A percentile compares a stretch with the other conserved stretches of the same genome.
Conservation (phyloP, 352 stramenopile species). For the Globisporangium mamillatum region DNA sequence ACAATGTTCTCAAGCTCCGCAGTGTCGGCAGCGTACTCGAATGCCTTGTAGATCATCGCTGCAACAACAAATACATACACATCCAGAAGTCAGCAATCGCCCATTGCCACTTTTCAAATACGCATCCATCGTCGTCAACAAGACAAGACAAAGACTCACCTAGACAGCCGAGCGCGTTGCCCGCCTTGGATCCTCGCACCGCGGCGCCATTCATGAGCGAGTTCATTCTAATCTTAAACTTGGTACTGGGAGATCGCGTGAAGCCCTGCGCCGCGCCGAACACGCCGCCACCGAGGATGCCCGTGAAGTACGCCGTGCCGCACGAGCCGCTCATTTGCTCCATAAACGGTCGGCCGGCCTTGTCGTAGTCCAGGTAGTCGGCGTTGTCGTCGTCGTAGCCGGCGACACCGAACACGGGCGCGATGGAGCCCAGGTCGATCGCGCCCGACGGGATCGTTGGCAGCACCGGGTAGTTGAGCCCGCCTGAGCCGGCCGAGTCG, state of each 20-base stretch:
- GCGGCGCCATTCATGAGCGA: slow-evolving; percentile 84
- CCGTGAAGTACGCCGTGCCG: slow-evolving; percentile 80
- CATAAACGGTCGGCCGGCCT: slow-evolving; percentile 79
- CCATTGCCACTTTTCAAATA: neutral
- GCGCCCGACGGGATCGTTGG: slow-evolving; percentile 69
- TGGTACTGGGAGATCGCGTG: slow-evolving; percentile 66
- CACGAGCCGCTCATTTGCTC: slow-evolving; percentile 80
- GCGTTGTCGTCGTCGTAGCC: slow-evolving; percentile 70
- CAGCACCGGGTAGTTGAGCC: slow-evolving; percentile 69
- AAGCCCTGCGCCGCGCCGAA: slow-evolving; percentile 72
- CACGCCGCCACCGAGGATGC: slow-evolving; percentile 74
- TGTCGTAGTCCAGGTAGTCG: slow-evolving; percentile 87
- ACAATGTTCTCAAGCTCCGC: slow-evolving; percentile 79
- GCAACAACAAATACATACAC: slow-evolving; percentile 12
- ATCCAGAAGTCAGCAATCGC: slow-evolving; percentile 11
- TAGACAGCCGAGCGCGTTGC: slow-evolving; percentile 80
- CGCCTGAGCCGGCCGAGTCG: slow-evolving; percentile 39
- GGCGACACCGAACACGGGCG: slow-evolving; percentile 83
- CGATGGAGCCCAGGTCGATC: slow-evolving; percentile 81
- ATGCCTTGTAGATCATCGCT: slow-evolving; percentile 88
- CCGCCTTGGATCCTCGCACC: slow-evolving; percentile 77
- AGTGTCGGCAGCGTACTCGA: slow-evolving; percentile 79
- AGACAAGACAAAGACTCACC: slow-evolving; percentile 32
- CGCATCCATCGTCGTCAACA: neutral
- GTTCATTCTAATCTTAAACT: slow-evolving; percentile 90